Evolutionary conservation across 352 stramenopile species (phyloP).

Genomic region (Hyaloperonospora brassicae): DNA sequence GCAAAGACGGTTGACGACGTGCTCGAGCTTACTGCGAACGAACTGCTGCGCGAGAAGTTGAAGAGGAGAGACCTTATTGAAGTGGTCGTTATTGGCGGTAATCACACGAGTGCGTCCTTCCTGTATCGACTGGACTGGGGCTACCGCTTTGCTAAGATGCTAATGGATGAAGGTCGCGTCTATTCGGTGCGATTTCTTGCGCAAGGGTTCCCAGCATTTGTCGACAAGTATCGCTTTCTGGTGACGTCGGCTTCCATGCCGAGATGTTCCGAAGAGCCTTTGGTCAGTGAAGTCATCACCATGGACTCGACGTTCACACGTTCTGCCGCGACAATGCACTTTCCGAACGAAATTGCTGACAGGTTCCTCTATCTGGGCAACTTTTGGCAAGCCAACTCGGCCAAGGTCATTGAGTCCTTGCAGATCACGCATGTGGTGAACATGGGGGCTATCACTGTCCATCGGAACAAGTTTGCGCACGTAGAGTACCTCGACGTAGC

Average conservation of each 20-base stretch:
- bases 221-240: conserved; percentile 67
- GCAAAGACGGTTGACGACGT: conserved; percentile 48
- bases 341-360: conserved; percentile 72
- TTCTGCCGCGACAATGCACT: conserved; percentile 27
- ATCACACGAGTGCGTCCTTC: conserved; percentile 38
- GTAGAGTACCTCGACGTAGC: conserved; percentile 62
- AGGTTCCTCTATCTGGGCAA: conserved; percentile 68
- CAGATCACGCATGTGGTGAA: conserved; percentile 72
- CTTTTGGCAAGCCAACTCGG: conserved; percentile 74
- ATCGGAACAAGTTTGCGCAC: conserved; percentile 43
- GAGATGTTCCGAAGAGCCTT: not conserved
- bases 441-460: conserved; percentile 51
- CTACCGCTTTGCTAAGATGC: conserved; percentile 56
- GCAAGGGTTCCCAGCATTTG: conserved; percentile 55
- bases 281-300: not conserved
- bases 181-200: conserved; percentile 67
- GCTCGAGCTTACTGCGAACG: conserved; percentile 28
- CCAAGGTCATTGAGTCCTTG: conserved; percentile 39
- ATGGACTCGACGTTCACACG: conserved; percentile 5
- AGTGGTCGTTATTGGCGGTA: conserved; percentile 56
- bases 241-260: conserved; percentile 19
- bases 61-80: conserved; percentile 55
- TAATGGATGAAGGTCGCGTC: conserved; percentile 55
- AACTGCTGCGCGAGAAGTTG: conserved; percentile 37
- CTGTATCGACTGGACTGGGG: conserved; percentile 61